Conservation (phyloP, 192 early-diverging fungal genomes). For the Backusella mclennaniae region DNA sequence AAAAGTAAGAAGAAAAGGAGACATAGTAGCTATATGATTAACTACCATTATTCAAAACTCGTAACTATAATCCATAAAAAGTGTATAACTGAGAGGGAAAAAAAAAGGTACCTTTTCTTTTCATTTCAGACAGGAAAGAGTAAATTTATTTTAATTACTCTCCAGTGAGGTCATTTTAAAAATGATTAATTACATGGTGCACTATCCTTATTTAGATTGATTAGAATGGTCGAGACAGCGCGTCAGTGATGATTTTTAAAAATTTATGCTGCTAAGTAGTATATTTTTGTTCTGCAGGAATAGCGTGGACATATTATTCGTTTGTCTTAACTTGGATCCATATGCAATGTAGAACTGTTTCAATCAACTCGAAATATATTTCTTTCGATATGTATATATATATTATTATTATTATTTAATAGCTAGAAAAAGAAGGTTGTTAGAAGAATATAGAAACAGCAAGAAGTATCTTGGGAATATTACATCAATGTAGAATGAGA, state of each 20-base stretch:
- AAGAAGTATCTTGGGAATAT: background rate
- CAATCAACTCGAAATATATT: background rate
- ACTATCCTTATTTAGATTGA: background rate
- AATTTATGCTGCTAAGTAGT: background rate
- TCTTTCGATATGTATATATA: too few species aligned
- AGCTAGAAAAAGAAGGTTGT: background rate
- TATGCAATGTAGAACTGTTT: background rate
- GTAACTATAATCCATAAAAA: background rate
- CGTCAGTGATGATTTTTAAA: background rate
- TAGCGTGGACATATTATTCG: background rate
- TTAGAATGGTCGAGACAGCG: background rate
- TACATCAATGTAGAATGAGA: background rate
- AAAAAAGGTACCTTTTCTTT: background rate
- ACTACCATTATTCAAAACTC: background rate
- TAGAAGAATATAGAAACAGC: background rate
- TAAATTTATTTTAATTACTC: background rate
- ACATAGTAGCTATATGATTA: background rate
- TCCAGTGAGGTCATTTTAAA: background rate
- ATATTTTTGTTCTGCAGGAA: background rate
- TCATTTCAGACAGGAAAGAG: background rate
- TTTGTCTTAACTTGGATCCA: background rate
- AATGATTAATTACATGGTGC: background rate
- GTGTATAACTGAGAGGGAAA: background rate
- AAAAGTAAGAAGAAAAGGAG: background rate
- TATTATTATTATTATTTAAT: background rate